Conservation (phyloP, 2,329 filamentous ascomycete genomes). For the Paraconiothyrium brasiliense region DNA sequence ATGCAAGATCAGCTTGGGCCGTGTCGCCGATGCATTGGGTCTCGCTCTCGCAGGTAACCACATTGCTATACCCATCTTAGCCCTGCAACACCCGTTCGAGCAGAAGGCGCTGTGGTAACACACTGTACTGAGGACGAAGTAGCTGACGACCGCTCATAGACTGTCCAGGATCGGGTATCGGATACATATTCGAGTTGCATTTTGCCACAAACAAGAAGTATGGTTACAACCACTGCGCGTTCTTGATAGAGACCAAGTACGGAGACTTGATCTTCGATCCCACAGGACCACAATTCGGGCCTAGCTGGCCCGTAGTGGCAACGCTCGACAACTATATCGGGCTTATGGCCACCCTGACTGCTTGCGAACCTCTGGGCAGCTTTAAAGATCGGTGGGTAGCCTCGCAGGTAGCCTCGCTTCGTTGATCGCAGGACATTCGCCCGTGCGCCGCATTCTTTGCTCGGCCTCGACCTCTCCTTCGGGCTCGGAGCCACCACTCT, state of each 20-base stretch:
- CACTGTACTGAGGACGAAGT: not conserved
- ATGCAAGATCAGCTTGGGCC: not conserved
- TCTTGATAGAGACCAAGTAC: conserved; percentile 5
- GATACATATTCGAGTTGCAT: not conserved
- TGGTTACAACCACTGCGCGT: conserved; percentile 15
- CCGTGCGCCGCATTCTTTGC: no score
- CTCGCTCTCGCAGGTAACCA: not conserved
- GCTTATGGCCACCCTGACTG: no score
- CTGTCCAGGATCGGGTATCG: not conserved
- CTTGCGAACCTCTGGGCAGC: no score
- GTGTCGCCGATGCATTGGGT: not conserved
- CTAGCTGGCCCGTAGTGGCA: conserved; percentile 24
- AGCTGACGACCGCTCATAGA: not conserved
- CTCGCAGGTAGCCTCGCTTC: no score
- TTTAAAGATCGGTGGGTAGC: no score
- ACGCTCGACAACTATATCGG: conserved; percentile 3
- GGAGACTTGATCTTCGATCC: conserved; percentile 25
- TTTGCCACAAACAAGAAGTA: conserved; percentile 6
- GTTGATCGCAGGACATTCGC: no score
- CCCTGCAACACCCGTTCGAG: no score
- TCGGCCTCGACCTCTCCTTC: not conserved
- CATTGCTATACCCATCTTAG: not conserved
- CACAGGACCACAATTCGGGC: conserved; percentile 28
- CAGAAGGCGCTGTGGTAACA: not conserved
- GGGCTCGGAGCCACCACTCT: not conserved